These are phyloP conservation scores for Phytopythium cucurbitacearum DNA, from an alignment of 352 stramenopile species.

Conservation along the genomic window DNA sequence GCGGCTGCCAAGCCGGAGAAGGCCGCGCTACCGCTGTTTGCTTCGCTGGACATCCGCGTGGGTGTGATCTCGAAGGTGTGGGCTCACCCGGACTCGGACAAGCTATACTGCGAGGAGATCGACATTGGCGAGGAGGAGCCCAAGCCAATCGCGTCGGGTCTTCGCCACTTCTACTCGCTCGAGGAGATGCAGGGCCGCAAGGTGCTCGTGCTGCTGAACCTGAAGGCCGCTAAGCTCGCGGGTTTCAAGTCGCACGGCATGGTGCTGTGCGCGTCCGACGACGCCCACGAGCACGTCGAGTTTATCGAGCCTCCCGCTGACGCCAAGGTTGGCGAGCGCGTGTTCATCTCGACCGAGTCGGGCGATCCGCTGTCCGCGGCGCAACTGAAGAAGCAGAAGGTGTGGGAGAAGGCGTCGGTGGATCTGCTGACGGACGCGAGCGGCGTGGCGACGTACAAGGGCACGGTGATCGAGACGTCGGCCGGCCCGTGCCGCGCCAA, in stretches of 20 bases:
- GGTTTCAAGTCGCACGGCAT: conserved; percentile 97
- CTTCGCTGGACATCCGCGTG: conserved; percentile 78
- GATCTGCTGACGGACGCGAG: conserved; percentile 68
- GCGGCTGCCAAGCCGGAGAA: conserved; percentile 44
- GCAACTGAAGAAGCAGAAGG: conserved; percentile 88
- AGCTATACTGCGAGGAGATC: conserved; percentile 99
- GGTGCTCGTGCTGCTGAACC: conserved; percentile 97
- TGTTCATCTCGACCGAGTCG: conserved; percentile 79
- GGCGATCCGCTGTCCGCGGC: conserved; percentile 69
- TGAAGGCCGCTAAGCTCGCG: conserved; percentile 96
- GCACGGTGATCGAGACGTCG: conserved; percentile 64
- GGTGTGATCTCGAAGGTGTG: conserved; percentile 78
- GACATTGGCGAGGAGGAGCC: conserved; percentile 94
- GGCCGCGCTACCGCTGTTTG: conserved; percentile 55
- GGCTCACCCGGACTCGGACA: conserved; percentile 87
- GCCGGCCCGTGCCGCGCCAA: conserved; percentile 54
- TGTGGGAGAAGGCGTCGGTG: conserved; percentile 69
- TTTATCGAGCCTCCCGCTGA: conserved; percentile 93
- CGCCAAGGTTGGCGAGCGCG: conserved; percentile 89
- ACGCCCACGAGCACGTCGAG: conserved; percentile 90
- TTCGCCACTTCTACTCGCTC: conserved; percentile 93
- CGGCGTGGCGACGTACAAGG: conserved; percentile 80
- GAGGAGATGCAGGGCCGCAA: conserved; percentile 94
- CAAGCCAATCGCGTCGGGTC: conserved; percentile 93
- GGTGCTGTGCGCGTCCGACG: conserved; percentile 93